Base-by-base conservation (phyloP, 345 rosid species). In the Tarenaya hassleriana region DNA sequence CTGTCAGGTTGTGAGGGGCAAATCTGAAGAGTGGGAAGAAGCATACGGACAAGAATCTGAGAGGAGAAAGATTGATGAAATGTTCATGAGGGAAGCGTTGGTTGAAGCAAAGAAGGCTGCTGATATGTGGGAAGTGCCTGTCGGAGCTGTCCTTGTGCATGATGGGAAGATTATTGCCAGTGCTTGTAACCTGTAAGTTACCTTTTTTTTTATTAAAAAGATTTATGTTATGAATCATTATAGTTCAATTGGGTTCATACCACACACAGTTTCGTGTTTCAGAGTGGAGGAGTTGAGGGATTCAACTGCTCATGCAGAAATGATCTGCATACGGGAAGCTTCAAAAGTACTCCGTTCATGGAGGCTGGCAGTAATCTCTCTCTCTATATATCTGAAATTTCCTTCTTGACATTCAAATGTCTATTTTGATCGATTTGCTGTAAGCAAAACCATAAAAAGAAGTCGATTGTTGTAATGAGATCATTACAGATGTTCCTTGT, bases 1-100 rank as follows among this genome's bases (percentile, higher is more conserved):
- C n/a, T n/a, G n/a, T n/a, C 96, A 88, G 64, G 88, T 88, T 27
- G 50, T 68, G 18, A 79, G 72, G 40, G 91, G 88, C 58, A 81
- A 74, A 63, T 92, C 83, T 73, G 96, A 88, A 50, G 95, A 88
- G 43, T 92, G 98, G 98, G 98, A 92, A 75, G 96, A 92, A 63
- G 98, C 96, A 31, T 81, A 79, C 62, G 58, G 43, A 53, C 64
- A 63, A 51, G 94, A 92, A 64, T 65, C 73, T 10, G 94, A 85
- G 71, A 94, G 75, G 75, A 75, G 72, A 17, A 79, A 67, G 68
- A 46, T 55, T 44, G 98, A 92, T 68, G 96, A 85, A 67, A 76
- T 81, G 64, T 92, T 81, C 73, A 88, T 92, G 98, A 81, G 77
- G 68, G 98, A 92, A 74, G 98, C 98, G 1, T 52, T 92, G 27